Evolutionary conservation across 2,329 filamentous ascomycete species (phyloP).

Genomic region (Paecilomyces niveus): DNA sequence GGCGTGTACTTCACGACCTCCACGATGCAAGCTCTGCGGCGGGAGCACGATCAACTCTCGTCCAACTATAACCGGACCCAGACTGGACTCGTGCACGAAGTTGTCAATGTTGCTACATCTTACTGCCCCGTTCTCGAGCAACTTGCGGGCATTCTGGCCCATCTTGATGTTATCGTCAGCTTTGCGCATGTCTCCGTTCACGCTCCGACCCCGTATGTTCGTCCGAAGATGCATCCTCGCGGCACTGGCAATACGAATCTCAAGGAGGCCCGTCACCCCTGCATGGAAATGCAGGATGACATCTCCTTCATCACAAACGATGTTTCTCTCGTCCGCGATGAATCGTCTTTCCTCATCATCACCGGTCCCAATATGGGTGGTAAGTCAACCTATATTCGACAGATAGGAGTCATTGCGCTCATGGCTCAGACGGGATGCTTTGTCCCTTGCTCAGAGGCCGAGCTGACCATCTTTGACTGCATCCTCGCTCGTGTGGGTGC

Average conservation of each 20-base stretch:
- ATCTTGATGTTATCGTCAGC: conserved; percentile 90
- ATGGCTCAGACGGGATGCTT: conserved; percentile 98
- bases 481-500: conserved; percentile 94
- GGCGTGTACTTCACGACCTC: conserved; percentile 96
- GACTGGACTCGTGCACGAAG: conserved; percentile 80
- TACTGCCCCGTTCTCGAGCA: conserved; percentile 91
- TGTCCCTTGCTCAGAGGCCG: conserved; percentile 82
- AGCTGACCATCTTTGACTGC: conserved; percentile 92
- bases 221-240: conserved; percentile 82
- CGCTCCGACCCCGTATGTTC: conserved; percentile 83
- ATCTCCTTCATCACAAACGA: conserved; percentile 99
- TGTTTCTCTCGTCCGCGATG: conserved; percentile 68
- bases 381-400: conserved; percentile 96
- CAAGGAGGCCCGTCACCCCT: conserved; percentile 91
- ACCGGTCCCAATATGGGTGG: conserved; percentile 99
- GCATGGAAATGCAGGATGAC: conserved; percentile 98
- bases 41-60: conserved; percentile 89
- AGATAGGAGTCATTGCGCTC: conserved; percentile 91
- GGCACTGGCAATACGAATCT: conserved; percentile 83
- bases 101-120: conserved; percentile 85
- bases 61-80: conserved; percentile 95
- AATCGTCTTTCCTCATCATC: conserved; percentile 89
- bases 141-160: conserved; percentile 78
- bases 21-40: conserved; percentile 67
- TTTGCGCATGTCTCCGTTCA: conserved; percentile 91